Conservation (phyloP, 2,329 filamentous ascomycete species). For the Hypoxylon rubiginosum region DNA sequence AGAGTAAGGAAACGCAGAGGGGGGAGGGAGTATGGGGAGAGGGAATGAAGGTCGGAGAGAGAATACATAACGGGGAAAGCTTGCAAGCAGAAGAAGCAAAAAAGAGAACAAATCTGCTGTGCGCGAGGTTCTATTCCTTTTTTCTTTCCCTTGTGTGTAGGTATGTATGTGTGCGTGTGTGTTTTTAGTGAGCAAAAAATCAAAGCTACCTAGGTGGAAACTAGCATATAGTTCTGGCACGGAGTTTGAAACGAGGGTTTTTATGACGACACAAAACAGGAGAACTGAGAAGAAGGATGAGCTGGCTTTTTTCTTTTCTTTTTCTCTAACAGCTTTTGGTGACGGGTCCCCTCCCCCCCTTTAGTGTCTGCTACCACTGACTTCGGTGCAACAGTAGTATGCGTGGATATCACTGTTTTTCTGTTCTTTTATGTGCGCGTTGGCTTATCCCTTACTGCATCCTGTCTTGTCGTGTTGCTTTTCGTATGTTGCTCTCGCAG, state of each 20-base stretch:
- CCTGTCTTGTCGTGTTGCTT: neutral
- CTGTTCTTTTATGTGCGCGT: neutral
- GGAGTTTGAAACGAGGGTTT: constrained; percentile 19
- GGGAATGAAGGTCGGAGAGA: neutral
- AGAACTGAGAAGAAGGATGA: constrained; percentile 5
- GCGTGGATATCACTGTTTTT: too few species aligned
- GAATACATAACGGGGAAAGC: constrained; percentile 11
- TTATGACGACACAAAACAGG: neutral
- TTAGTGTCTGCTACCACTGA: neutral
- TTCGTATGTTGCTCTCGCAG: neutral
- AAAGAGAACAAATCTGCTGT: neutral
- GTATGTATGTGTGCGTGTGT: constrained; percentile 4
- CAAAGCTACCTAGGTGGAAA: constrained; percentile 8
- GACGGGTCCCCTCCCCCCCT: neutral
- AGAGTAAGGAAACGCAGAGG: constrained; percentile 23
- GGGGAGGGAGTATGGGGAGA: neutral
- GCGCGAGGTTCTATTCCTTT: constrained; percentile 1
- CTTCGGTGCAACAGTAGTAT: constrained; percentile 5
- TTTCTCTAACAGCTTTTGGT: neutral
- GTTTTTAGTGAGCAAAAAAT: too few species aligned
- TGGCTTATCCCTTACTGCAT: neutral
- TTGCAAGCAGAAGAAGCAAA: too few species aligned
- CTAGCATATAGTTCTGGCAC: constrained; percentile 29
- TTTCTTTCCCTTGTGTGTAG: constrained; percentile 16
- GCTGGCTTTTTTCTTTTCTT: neutral